Evolutionary conservation across 352 stramenopile species (phyloP).

Genomic region (Phytopythium ostracodes): DNA sequence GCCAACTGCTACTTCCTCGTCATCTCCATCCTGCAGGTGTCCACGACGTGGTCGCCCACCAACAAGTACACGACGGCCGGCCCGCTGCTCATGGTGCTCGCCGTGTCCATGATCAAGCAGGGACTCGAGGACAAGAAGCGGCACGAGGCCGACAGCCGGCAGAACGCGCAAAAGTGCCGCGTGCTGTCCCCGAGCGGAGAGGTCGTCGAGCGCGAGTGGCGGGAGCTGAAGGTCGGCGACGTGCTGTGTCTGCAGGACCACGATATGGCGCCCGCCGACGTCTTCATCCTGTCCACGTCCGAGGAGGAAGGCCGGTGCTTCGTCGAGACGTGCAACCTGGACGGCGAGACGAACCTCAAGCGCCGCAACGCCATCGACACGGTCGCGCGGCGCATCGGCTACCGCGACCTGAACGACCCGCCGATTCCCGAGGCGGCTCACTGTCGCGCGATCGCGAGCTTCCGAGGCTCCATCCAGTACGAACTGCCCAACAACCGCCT

Average conservation of each 20-base stretch:
- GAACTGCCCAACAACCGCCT: constrained; percentile 78
- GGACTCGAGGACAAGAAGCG: constrained; percentile 76
- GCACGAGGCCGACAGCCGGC: constrained; percentile 55
- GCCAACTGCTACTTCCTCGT: constrained; percentile 95
- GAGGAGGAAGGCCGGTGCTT: constrained; percentile 84
- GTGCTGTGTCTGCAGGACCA: constrained; percentile 46
- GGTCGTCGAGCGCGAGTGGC: constrained; percentile 57
- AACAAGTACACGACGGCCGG: constrained; percentile 77
- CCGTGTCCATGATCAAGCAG: constrained; percentile 81
- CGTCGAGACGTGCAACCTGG: constrained; percentile 92
- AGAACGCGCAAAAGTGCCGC: constrained; percentile 57
- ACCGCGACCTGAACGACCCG: constrained; percentile 53
- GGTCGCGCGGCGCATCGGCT: constrained; percentile 52
- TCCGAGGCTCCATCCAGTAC: constrained; percentile 49
- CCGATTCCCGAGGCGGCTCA: constrained; percentile 29
- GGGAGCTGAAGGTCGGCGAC: constrained; percentile 71
- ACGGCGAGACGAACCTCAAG: constrained; percentile 95
- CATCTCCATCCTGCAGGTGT: constrained; percentile 90
- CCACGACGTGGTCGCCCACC: constrained; percentile 60
- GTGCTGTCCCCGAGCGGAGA: constrained; percentile 36
- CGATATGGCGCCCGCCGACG: constrained; percentile 60
- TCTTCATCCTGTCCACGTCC: constrained; percentile 66
- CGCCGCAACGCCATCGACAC: constrained; percentile 47
- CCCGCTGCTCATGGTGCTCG: constrained; percentile 64
- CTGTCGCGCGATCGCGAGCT: constrained; percentile 32